Percentiles rank a stretch among this genome's conserved stretches.
Evolutionary conservation across 345 rosid genomes (phyloP).

Genomic region (Euphorbia tirucalli): DNA sequence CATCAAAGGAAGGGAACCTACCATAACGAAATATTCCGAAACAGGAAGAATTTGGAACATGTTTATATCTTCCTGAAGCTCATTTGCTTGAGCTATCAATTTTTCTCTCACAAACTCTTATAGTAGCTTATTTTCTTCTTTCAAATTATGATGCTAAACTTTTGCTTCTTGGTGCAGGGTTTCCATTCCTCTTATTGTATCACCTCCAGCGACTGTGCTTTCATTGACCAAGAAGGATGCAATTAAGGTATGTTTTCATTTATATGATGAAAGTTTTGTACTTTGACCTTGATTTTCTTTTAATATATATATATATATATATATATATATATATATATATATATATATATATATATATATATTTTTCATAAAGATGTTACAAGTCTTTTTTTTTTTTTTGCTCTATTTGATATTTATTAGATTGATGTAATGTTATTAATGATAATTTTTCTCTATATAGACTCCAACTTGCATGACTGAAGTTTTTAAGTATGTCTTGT

Average conservation of each 20-base stretch:
- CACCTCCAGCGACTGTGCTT: constrained; percentile 79
- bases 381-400: not conserved
- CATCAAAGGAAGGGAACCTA: not conserved
- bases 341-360: no score
- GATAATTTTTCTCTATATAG: not conserved
- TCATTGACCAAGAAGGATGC: constrained; percentile 72
- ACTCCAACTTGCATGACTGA: not conserved
- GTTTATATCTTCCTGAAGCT: not conserved
- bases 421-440: not conserved
- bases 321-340: no score
- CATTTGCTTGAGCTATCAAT: not conserved
- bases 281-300: not conserved
- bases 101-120: not conserved
- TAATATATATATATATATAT: no score
- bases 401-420: not conserved
- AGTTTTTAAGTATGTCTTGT: not conserved
- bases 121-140: not conserved
- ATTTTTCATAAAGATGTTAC: not conserved
- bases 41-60: not conserved
- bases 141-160: constrained; percentile 5
- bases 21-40: not conserved
- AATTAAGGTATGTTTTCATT: constrained; percentile 51
- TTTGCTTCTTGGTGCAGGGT: constrained; percentile 47
- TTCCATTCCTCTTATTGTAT: constrained; percentile 75
- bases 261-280: not conserved